Evolutionary conservation across 768 basidiomycete species (phyloP), one percentile per base, ranked within the genome.

Genomic region (Chalciporus piperatus): DNA sequence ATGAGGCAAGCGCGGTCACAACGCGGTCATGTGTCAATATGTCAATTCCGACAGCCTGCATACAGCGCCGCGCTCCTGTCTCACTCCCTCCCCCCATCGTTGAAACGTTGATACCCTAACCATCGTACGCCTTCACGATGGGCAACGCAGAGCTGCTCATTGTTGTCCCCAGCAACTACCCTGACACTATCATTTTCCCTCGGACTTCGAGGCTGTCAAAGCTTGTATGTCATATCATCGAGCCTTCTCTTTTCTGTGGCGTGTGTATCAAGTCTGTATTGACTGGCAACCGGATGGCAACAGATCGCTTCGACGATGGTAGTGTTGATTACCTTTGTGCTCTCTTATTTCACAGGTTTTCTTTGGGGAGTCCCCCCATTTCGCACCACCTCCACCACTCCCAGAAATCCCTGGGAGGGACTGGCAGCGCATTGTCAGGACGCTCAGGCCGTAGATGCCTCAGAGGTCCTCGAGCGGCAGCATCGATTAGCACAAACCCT

Each of bases 391-490:
- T 30, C 25, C 20, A 30, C 28, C 47, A 28, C 40, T 14, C 33
- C 1, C 17, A 35, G 20, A 27, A 42, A 51, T 19, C 58, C 60
- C 13, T 68, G 62, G 68, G 12, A 51, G 23, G 69, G 58, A 17
- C 58, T 70, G 12, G 65, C 67, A 14, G 53, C 61, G 17, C 76
- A 84, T 57, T 86, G 83, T 65, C 67, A 72, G 10, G 58, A 74
- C 49, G 67, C 75, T 17, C 58, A 73, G n/a, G 75, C 83, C 9
- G 84, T 87, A 56, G 53, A 59, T 17, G 42, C 64, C 2, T 52
- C 62, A 10, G 81, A 83, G 47, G 82, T 79, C 58, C 62, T 73
- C 20, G 64, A 63, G 27, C 77, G 85, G n/a, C 88, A 87, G 58
- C 71, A 60, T 6, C 55, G 65, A 9, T 74, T 89, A 25, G 83